A percentile compares a stretch with the other conserved stretches of the same genome.
phyloP scores from a whole-genome alignment of 2,329 filamentous ascomycete genomes.

The Endoconidiophora laricicola region DNA sequence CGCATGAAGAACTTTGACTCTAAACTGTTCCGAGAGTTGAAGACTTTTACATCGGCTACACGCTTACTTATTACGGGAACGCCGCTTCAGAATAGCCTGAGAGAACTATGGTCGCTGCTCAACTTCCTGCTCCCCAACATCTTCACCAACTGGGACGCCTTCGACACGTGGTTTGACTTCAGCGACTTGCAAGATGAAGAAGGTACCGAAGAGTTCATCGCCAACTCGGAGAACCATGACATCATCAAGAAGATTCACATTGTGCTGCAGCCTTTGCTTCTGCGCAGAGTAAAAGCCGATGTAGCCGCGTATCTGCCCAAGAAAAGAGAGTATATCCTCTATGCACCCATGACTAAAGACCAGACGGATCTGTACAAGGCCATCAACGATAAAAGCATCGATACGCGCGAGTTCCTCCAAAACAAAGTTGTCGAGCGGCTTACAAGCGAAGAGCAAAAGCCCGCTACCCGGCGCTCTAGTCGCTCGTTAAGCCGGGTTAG shows the following conservation, averaged over 20 bases:
- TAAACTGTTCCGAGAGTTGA: conserved; percentile 72
- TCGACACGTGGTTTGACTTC: conserved; percentile 95
- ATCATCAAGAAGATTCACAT: conserved; percentile 64
- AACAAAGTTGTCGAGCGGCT: conserved; percentile 57
- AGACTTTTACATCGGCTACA: conserved; percentile 79
- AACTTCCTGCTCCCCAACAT: conserved; percentile 88
- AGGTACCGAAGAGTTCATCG: conserved; percentile 60
- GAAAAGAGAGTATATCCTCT: conserved; percentile 91
- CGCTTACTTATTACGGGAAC: conserved; percentile 88
- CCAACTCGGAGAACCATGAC: conserved; percentile 47
- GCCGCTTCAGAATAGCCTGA: conserved; percentile 85
- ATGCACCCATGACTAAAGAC: conserved; percentile 77
- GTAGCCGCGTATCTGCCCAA: conserved; percentile 84
- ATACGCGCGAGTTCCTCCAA: conserved; percentile 62
- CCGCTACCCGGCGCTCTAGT: background rate
- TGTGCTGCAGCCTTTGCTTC: conserved; percentile 76
- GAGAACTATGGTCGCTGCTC: conserved; percentile 84
- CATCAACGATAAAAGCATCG: conserved; percentile 38
- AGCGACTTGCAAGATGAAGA: conserved; percentile 75
- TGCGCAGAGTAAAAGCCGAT: conserved; percentile 81
- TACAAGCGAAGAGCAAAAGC: conserved; percentile 18
- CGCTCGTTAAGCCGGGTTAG: background rate
- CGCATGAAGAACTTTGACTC: conserved; percentile 95
- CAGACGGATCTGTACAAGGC: conserved; percentile 78
- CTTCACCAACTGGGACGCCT: conserved; percentile 83